Percentiles rank a stretch among this genome's conserved stretches.
Conservation (phyloP, 768 basidiomycete genomes). For the Leucosporidium creatinivorum region DNA sequence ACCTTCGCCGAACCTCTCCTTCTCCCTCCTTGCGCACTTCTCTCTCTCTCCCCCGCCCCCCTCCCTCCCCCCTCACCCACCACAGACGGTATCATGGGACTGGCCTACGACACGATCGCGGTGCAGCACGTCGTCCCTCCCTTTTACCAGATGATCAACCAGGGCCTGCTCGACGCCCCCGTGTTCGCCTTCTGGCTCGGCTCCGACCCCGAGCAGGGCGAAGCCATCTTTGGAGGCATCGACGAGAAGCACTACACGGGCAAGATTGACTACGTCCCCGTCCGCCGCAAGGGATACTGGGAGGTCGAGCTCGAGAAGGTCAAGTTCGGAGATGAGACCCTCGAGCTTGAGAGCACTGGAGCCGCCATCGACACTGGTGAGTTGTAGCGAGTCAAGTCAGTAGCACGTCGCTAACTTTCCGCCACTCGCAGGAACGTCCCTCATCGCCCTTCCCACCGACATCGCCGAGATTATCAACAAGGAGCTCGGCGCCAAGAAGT, state of each 20-base stretch:
- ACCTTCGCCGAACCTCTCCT: not conserved
- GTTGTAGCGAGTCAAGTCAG: not conserved
- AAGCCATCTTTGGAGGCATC: constrained; percentile 84
- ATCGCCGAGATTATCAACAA: constrained; percentile 96
- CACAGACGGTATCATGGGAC: constrained; percentile 91
- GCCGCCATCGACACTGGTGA: constrained; percentile 42
- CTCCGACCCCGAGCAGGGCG: constrained; percentile 53
- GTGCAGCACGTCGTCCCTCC: constrained; percentile 90
- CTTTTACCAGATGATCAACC: constrained; percentile 84
- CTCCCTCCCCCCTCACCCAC: constrained; percentile 46
- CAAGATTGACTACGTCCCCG: constrained; percentile 73
- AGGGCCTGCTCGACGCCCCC: constrained; percentile 69
- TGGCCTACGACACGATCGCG: constrained; percentile 89
- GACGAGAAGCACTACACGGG: constrained; percentile 71
- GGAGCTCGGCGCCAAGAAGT: constrained; percentile 81
- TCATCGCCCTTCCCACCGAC: constrained; percentile 88
- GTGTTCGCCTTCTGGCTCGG: constrained; percentile 95
- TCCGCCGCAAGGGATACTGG: constrained; percentile 76
- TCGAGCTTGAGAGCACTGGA: constrained; percentile 79
- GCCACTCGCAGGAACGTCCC: constrained; percentile 60
- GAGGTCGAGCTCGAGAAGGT: constrained; percentile 90
- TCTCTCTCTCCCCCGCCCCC: not conserved
- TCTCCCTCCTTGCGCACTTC: no score
- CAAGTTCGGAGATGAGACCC: constrained; percentile 70
- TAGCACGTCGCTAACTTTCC: not conserved